phyloP scores from a whole-genome alignment of 768 basidiomycete species.

The Suillus luteus region DNA sequence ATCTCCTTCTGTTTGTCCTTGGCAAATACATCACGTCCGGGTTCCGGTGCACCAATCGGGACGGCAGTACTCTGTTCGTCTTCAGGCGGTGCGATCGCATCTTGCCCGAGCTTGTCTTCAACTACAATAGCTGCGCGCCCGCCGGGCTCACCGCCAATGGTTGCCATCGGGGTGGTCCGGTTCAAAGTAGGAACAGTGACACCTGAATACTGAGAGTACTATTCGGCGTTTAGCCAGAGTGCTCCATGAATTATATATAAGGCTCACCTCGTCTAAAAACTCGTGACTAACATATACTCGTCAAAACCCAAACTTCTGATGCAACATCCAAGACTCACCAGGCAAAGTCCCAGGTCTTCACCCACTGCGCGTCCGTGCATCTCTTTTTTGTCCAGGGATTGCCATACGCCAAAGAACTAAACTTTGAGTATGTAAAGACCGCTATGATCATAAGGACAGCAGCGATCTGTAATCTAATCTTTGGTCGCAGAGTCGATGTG shows the following conservation, averaged over 20 bases:
- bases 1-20: slow-evolving; percentile 46
- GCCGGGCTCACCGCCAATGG: slow-evolving; percentile 53
- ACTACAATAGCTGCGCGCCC: slow-evolving; percentile 59
- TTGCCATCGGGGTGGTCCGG: slow-evolving; percentile 42
- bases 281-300: slow-evolving; percentile 48
- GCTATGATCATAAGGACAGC: slow-evolving; percentile 71
- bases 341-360: slow-evolving; percentile 95
- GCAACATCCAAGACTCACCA: slow-evolving; percentile 52
- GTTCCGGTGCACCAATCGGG: slow-evolving; percentile 60
- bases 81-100: slow-evolving; percentile 15
- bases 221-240: background rate
- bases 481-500: slow-evolving; percentile 76
- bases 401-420: slow-evolving; percentile 85
- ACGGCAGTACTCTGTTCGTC: slow-evolving; percentile 38
- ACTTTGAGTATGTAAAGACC: slow-evolving; percentile 75
- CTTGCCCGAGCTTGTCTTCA: slow-evolving; percentile 39
- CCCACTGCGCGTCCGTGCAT: slow-evolving; percentile 78
- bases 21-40: slow-evolving; percentile 75
- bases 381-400: slow-evolving; percentile 81
- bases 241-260: background rate
- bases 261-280: slow-evolving; percentile 66
- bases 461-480: slow-evolving; percentile 79
- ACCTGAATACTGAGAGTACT: slow-evolving; percentile 62
- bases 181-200: slow-evolving; percentile 40
- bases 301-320: background rate